phyloP scores from a whole-genome alignment of 352 stramenopile species.

The Pythium catenulatum region DNA sequence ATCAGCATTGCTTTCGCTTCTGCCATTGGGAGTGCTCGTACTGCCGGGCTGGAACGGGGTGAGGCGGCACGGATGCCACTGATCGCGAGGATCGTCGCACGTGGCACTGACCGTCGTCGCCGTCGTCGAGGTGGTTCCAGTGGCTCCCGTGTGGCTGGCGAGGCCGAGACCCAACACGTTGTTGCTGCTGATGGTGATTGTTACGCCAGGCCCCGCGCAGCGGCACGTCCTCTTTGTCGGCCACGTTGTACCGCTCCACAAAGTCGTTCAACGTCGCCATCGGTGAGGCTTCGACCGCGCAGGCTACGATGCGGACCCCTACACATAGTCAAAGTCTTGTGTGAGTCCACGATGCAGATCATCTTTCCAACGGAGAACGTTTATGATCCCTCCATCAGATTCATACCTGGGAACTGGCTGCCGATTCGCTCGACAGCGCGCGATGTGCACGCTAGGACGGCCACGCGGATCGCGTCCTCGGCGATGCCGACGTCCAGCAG shows the following conservation, averaged over 20 bases:
- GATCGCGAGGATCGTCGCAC: too few relatives aligned
- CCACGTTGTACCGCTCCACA: conserved; percentile 69
- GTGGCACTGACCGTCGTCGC: too few relatives aligned
- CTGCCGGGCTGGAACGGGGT: too few relatives aligned
- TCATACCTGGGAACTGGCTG: conserved; percentile 68
- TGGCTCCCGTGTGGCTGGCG: too few relatives aligned
- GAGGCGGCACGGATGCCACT: too few relatives aligned
- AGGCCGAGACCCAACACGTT: too few relatives aligned
- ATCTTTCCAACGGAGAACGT: too few relatives aligned
- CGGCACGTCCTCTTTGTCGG: conserved; percentile 27
- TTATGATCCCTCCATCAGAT: too few relatives aligned
- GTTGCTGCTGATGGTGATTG: too few relatives aligned
- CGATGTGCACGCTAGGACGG: conserved; percentile 61
- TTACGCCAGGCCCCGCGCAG: background rate
- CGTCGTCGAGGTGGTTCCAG: too few relatives aligned
- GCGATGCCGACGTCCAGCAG: conserved; percentile 62
- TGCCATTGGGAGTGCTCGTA: too few relatives aligned
- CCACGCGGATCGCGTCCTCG: conserved; percentile 68
- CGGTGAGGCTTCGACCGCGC: conserved; percentile 60
- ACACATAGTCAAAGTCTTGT: conserved; percentile 16
- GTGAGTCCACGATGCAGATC: background rate
- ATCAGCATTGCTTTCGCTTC: too few relatives aligned
- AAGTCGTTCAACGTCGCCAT: conserved; percentile 73
- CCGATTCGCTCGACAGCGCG: conserved; percentile 62
- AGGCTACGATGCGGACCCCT: conserved; percentile 42